Base-by-base conservation (phyloP, 1,139 yeast species). In the Yamadazyma oceani region DNA sequence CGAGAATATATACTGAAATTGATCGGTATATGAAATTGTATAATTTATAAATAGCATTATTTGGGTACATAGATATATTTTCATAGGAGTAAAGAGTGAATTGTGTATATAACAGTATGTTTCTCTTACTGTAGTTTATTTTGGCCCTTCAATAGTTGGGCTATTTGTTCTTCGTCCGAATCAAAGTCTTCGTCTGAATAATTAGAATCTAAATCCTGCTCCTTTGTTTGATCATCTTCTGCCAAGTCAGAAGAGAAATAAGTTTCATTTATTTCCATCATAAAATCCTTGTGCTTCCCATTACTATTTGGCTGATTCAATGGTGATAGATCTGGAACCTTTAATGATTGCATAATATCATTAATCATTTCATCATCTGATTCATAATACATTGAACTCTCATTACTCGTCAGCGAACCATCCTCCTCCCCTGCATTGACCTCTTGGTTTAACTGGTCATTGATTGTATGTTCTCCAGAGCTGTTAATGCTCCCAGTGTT, bases 1-100 rank as follows among this genome's bases (percentile, higher is more conserved):
- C 77, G 5, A 73, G 77, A 19, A 64, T 89, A 19, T 66, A 76
- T 43, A 62, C 73, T 5, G 95, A 85, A 50, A 69, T 85, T 42
- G 89, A 84, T 45, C 63, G 89, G 42, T 67, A 75, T 48, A 44
- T 55, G 9, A 45, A 39, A 26, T 32, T 37, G 15, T 37, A 34
- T 34, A 38, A 39, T 19, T 26, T 36, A 17, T 32, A 14, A 12
- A 8, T 10, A 24, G 26, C 5, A 24, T 11, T 11, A n/a, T n/a
- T n/a, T n/a, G n/a, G n/a, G n/a, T n/a, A n/a, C n/a, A n/a, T n/a
- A n/a, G n/a, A n/a, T n/a, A n/a, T n/a, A n/a, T n/a, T n/a, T n/a
- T n/a, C n/a, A 19, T 19, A 6, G 21, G 21, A 19, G 5, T 19
- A 19, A 19, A 5, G 21, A 19, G 8, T 6, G 21, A 19, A 19